Evolutionary conservation across 192 early-diverging fungal species (phyloP), one percentile per base, ranked within the genome.

Genomic region (Coemansia sp.): DNA sequence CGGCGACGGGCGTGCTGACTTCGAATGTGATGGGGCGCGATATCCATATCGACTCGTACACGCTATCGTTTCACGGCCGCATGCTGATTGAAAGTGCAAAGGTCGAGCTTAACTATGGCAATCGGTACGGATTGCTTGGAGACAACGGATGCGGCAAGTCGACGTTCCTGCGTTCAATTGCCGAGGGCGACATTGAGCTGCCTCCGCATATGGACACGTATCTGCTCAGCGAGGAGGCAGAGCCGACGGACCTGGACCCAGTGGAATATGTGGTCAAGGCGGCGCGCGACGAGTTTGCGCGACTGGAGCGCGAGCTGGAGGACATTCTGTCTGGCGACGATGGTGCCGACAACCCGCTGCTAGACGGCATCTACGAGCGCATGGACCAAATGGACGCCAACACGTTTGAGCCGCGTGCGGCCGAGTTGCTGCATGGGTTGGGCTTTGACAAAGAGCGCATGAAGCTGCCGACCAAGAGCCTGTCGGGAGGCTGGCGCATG

Each of bases 401-500:
- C 48, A 97, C 97, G 25, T 99, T 99, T 70, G 93, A 97, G 63
- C 72, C 88, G 35, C 87, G 95, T 53, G 97, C 95, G 21, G 86
- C 88, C 23, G 86, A 84, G 53, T 83, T 99, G 37, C 82, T 99
- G 31, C 67, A 90, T 69, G 97, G 97, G 85, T 82, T 99, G 34
- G 97, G 97, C 47, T 99, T 99, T 78, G 80, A 70, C 53, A 81
- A 87, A 59, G 78, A 81, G 27, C 87, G 87, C 49, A 97, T 97
- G 95, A 78, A 84, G 61, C 88, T 90, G 79, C 82, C 81, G 60
- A 99, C 97, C 43, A 94, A 90, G 82, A 91, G 94, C 63, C 85
- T 99, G 70, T 97, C 94, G 68, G 97, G 97, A 86, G 97, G 97
- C 69, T 99, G 97, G 97, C 85, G 97, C 56, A 99, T 99, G 97